Base-by-base conservation (phyloP, 2,329 filamentous ascomycete genomes). In the Lasiodiplodia gonubiensis region DNA sequence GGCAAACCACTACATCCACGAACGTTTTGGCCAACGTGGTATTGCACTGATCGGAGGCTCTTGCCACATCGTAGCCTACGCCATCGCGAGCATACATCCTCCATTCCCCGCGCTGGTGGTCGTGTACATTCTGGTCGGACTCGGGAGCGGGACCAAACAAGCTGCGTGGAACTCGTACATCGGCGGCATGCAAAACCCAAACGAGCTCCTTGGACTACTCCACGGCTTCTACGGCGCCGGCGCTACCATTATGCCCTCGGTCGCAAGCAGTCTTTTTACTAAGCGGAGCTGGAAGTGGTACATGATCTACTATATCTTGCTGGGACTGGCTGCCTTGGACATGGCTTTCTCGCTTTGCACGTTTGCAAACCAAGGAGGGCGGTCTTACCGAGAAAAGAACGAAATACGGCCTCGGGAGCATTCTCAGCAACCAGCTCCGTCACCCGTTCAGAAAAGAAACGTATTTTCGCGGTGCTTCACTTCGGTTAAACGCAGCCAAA, bases 281-380 rank as follows among this genome's bases (percentile, higher is more conserved):
- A 88, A 87, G 70, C 86, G 80, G 0, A 71, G 80, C 2, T 74
- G 89, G 64, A 81, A 81, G 0, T 95, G 92, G 92, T 92, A 89
- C 72, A 82, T 82, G 14, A 94, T 90, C 77, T 94, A 92, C 77
- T 93, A 92, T 74, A 79, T 93, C 67, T 91, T 93, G 88, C 87
- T 90, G 46, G 87, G 79, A 8, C 76, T 86, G 55, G 84, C 87
- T 0, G 80, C 77, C 0, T 69, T 90, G 23, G 89, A 92, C 73
- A 75, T 90, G 8, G 66, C 79, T 3, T 79, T 84, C 2, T 85
- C 84, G 0, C 74, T 81, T 1, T 71, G 79, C 25, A 83, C 87
- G 2, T 94, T 93, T 76, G 91, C 42, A 7, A 46, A 18, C 12
- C 42, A 46, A 11, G 42, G n/a, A 7, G 42, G 42, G 3, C 7